phyloP scores from a whole-genome alignment of 225 moss, liverwort and hornwort genomes.

The Pseudoscleropodium purum region DNA sequence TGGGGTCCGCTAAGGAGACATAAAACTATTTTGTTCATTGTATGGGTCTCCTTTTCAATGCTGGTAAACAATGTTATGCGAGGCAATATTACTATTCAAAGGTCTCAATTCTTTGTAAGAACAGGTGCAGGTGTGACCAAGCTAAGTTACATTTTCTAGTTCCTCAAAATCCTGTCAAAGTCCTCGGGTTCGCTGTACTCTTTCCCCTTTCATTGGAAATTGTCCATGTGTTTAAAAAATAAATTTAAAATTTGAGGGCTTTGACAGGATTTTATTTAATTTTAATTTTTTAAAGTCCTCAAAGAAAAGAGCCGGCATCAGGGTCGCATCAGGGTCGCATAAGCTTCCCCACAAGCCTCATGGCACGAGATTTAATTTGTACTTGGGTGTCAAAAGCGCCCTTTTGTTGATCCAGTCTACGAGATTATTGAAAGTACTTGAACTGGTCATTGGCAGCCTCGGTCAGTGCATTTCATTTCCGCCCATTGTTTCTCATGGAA shows the following conservation, averaged over 20 bases:
- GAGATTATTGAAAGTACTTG: not conserved
- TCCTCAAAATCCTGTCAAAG: not conserved
- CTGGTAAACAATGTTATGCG: not conserved
- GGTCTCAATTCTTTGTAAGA: not conserved
- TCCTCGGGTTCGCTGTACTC: no score
- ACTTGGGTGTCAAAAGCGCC: not conserved
- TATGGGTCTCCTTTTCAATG: no score
- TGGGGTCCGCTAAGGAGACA: rapidly evolving
- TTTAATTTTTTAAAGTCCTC: no score
- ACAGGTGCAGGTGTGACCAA: rapidly evolving
- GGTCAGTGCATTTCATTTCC: not conserved
- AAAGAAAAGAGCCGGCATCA: no score
- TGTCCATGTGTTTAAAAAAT: no score
- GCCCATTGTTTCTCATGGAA: not conserved
- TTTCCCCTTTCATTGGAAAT: no score
- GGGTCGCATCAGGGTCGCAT: no score
- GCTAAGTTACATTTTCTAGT: not conserved
- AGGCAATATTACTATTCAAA: not conserved
- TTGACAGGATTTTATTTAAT: no score
- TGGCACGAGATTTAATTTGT: not conserved
- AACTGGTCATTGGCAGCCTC: not conserved
- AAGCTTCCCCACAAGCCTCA: not conserved
- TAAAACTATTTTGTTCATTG: not conserved
- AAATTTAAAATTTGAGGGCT: no score
- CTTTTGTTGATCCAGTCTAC: not conserved